Conservation (phyloP, 257 asterid species). For the Primulina eburnea region DNA sequence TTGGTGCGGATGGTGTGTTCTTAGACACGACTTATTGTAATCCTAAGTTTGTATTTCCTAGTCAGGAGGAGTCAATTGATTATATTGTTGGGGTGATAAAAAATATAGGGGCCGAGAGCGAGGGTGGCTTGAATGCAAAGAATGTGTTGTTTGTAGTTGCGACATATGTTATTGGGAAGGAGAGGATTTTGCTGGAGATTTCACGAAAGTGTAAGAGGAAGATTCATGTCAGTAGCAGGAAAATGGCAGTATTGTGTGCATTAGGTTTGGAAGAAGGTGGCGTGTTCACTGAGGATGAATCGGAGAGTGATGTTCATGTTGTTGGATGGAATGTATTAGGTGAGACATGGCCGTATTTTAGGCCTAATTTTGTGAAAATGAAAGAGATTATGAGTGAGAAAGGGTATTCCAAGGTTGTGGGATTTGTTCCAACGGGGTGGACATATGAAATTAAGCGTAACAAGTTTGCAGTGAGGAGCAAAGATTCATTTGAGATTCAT, state of each 20-base stretch:
- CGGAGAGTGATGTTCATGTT: constrained; percentile 77
- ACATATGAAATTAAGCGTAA: constrained; percentile 76
- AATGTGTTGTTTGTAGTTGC: constrained; percentile 81
- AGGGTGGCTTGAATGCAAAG: constrained; percentile 29
- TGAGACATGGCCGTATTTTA: constrained; percentile 93
- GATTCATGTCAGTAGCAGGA: constrained; percentile 57
- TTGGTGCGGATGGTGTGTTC: constrained; percentile 81
- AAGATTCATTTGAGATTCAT: constrained; percentile 82
- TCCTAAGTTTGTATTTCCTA: constrained; percentile 79
- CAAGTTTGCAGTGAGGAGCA: constrained; percentile 70
- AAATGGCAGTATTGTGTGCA: constrained; percentile 58
- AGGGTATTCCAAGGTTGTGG: constrained; percentile 75
- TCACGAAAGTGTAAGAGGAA: constrained; percentile 71
- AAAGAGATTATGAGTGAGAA: constrained; percentile 75
- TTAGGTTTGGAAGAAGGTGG: constrained; percentile 63
- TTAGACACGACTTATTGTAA: constrained; percentile 87
- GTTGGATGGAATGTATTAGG: constrained; percentile 95
- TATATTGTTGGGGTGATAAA: constrained; percentile 63
- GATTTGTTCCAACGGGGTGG: constrained; percentile 97
- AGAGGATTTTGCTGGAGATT: constrained; percentile 80
- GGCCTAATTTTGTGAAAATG: constrained; percentile 72
- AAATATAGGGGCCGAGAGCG: constrained; percentile 45
- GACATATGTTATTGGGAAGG: constrained; percentile 87
- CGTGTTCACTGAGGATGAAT: constrained; percentile 63
- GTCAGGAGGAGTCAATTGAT: constrained; percentile 84